phyloP scores from a whole-genome alignment of 352 stramenopile genomes.

The Phytophthora uliginosa region DNA sequence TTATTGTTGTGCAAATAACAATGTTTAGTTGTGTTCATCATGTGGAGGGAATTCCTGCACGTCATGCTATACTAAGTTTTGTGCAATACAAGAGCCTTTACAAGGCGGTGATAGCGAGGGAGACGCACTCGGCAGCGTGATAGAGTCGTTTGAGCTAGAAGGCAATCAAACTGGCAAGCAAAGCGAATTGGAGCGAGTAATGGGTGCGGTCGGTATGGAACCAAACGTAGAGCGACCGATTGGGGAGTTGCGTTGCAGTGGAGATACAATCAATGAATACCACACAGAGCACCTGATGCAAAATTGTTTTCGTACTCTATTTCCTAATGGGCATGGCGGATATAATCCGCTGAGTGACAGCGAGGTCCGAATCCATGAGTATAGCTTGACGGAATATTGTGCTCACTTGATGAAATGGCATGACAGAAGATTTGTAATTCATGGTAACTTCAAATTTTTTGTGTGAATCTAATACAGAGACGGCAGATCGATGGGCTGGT shows the following conservation, averaged over 20 bases:
- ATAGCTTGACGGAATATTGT: constrained; percentile 20
- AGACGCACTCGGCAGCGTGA: not conserved
- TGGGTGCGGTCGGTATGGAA: not conserved
- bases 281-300: no score
- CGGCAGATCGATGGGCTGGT: constrained; percentile 15
- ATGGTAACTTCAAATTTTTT: constrained; percentile 23
- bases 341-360: not conserved
- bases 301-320: constrained; percentile 11
- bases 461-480: constrained; percentile 13
- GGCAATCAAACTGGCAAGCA: not conserved
- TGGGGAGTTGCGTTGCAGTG: no score
- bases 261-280: no score
- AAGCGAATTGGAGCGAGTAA: not conserved
- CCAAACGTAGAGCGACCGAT: no score
- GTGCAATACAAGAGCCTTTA: no score
- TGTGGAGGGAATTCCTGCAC: no score
- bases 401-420: constrained; percentile 21
- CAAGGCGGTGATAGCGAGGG: not conserved
- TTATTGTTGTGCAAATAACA: no score
- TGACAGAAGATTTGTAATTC: not conserved
- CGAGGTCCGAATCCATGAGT: constrained; percentile 4
- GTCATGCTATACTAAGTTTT: no score
- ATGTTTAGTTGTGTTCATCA: no score
- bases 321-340: constrained; percentile 6
- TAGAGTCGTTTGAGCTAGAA: not conserved